phyloP scores from a whole-genome alignment of 768 basidiomycete species.

The Hemileccinum impolitum region DNA sequence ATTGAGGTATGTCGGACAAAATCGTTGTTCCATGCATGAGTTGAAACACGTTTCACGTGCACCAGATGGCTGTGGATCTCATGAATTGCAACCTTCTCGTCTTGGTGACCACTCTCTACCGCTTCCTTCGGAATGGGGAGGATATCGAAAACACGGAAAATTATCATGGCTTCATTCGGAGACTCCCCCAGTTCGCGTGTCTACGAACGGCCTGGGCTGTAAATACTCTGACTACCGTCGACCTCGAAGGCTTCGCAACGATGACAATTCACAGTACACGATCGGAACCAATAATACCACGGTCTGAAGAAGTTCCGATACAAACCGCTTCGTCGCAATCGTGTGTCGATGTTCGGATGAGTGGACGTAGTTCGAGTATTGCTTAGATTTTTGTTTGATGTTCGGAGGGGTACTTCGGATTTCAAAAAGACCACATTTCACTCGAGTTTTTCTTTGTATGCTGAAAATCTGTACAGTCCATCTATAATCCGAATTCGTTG shows the following conservation, averaged over 20 bases:
- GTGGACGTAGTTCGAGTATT: neutral
- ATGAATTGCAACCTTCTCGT: conserved; percentile 15
- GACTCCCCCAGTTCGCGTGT: neutral
- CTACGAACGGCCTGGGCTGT: neutral
- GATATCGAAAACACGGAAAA: neutral
- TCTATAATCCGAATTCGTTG: neutral
- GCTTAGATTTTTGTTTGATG: neutral
- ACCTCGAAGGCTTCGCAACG: conserved; percentile 5
- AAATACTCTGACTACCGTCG: conserved; percentile 10
- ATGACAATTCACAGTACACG: neutral
- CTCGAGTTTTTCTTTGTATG: too few relatives aligned
- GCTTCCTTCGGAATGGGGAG: conserved; percentile 4
- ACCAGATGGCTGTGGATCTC: conserved; percentile 15
- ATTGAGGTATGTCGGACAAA: conserved; percentile 10
- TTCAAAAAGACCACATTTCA: too few relatives aligned
- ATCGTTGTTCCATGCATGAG: neutral
- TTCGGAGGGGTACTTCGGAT: neutral
- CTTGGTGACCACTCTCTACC: conserved; percentile 13
- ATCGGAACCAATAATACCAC: neutral
- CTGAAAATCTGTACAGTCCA: neutral
- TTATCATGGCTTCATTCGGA: neutral
- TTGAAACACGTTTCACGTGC: neutral
- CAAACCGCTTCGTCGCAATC: neutral
- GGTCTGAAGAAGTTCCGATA: neutral
- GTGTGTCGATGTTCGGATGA: neutral